A percentile compares a stretch with the other conserved stretches of the same genome.
These are phyloP conservation scores for Xanthoconium separans DNA, from an alignment of 1,284 basidiomycete genomes.

Conservation along the genomic window DNA sequence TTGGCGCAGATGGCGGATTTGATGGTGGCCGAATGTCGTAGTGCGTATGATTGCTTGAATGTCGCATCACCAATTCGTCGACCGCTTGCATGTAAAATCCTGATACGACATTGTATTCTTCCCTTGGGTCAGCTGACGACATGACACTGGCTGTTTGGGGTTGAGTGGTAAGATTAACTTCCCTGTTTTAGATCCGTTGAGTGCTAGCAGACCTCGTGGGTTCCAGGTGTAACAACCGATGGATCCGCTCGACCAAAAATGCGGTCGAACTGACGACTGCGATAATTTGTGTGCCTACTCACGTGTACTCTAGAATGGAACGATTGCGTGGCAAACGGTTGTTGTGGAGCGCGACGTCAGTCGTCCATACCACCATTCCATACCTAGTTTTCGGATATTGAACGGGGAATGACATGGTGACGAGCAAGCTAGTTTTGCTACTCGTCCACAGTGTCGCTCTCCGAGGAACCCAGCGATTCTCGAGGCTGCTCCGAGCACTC, in stretches of 20 bases:
- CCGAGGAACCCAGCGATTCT: constrained; percentile 3
- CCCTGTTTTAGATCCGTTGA: constrained; percentile 11
- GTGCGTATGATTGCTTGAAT: constrained; percentile 7
- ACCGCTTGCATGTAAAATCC: constrained; percentile 5
- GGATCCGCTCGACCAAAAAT: neutral
- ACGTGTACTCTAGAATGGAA: neutral
- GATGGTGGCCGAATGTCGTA: constrained; percentile 34
- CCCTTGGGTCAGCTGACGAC: neutral
- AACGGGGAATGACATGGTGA: neutral
- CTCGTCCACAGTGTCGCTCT: neutral
- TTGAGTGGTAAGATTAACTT: constrained; percentile 10
- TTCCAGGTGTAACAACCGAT: neutral
- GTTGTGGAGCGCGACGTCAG: neutral
- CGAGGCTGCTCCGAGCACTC: neutral
- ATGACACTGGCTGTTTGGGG: neutral
- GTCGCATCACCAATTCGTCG: constrained; percentile 1
- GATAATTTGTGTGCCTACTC: neutral
- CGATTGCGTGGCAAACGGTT: constrained; percentile 2
- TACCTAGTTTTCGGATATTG: neutral
- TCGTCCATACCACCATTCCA: neutral
- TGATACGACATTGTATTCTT: constrained; percentile 1
- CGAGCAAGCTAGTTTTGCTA: neutral
- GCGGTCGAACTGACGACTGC: neutral
- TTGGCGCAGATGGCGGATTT: constrained; percentile 44
- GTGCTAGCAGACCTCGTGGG: constrained; percentile 11